Evolutionary conservation across 345 rosid species (phyloP).

Genomic region (Diplotaxis tenuifolia): DNA sequence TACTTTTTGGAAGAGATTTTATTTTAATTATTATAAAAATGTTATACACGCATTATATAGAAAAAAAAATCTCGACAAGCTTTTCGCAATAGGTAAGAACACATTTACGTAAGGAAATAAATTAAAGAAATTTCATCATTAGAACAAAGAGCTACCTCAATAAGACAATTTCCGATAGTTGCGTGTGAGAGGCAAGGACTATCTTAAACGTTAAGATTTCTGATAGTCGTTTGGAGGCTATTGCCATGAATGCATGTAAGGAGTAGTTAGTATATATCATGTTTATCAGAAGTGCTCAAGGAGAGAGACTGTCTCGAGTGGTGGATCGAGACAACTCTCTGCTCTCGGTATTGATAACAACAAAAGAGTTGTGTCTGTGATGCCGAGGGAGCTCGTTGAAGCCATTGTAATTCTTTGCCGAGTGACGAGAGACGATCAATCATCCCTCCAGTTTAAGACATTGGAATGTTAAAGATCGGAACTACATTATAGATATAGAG

Average conservation of each 20-base stretch:
- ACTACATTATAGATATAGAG: constrained; percentile 48
- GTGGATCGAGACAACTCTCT: constrained; percentile 83
- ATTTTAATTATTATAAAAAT: too few species aligned
- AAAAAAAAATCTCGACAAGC: too few species aligned
- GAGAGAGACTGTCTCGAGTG: constrained; percentile 49
- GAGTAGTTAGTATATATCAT: constrained; percentile 69
- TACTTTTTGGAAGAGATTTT: too few species aligned
- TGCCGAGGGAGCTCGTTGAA: constrained; percentile 65
- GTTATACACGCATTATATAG: too few species aligned
- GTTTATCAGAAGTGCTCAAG: constrained; percentile 58
- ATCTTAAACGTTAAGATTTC: constrained; percentile 58
- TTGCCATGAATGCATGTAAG: constrained; percentile 67
- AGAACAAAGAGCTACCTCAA: constrained; percentile 58
- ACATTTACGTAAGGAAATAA: not conserved
- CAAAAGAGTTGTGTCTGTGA: constrained; percentile 53
- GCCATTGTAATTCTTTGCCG: constrained; percentile 65
- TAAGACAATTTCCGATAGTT: constrained; percentile 60
- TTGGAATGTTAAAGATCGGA: constrained; percentile 75
- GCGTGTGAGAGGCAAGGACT: constrained; percentile 47
- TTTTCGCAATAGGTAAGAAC: too few species aligned
- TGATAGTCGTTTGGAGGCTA: constrained; percentile 61
- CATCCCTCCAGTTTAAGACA: too few species aligned
- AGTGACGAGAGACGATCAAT: constrained; percentile 42
- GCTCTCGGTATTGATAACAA: constrained; percentile 55
- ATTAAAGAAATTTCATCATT: constrained; percentile 46